Percentiles rank a stretch among this genome's conserved stretches.
Conservation (phyloP, 192 early-diverging fungal species). For the Backusella liffmaniae region DNA sequence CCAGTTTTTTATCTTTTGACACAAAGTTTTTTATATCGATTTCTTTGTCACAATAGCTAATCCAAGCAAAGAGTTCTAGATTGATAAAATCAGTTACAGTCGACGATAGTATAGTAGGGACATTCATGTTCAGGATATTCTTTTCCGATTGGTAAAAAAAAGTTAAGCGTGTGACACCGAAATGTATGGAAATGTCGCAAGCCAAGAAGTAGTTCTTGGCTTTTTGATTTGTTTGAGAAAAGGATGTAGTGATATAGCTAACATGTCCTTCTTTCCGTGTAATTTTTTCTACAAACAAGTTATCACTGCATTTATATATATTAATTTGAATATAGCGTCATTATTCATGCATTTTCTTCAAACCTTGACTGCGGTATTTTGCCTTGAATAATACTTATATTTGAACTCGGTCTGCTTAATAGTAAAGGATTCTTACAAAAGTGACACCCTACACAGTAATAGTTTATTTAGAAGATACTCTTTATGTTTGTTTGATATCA, state of each 20-base stretch:
- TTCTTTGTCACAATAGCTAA: background rate
- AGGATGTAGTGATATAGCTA: background rate
- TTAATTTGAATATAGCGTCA: background rate
- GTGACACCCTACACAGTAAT: background rate
- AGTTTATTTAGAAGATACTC: background rate
- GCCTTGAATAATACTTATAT: conserved; percentile 3
- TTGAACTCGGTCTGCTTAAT: background rate
- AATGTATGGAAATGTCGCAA: background rate
- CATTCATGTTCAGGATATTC: background rate
- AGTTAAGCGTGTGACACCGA: background rate
- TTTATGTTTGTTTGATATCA: background rate
- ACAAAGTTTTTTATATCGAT: background rate
- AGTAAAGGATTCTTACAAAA: background rate
- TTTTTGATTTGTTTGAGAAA: background rate
- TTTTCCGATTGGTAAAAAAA: conserved; percentile 3
- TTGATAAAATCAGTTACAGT: background rate
- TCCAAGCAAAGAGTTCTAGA: background rate
- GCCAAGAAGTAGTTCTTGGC: conserved; percentile 1
- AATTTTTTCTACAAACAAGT: background rate
- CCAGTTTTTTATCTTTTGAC: background rate
- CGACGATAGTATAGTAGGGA: background rate
- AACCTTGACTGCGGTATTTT: background rate
- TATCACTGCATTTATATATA: background rate
- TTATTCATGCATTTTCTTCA: background rate
- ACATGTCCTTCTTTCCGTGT: background rate